Conservation (phyloP, 495 filamentous ascomycete species). For the Evansstolkia leycettana region DNA sequence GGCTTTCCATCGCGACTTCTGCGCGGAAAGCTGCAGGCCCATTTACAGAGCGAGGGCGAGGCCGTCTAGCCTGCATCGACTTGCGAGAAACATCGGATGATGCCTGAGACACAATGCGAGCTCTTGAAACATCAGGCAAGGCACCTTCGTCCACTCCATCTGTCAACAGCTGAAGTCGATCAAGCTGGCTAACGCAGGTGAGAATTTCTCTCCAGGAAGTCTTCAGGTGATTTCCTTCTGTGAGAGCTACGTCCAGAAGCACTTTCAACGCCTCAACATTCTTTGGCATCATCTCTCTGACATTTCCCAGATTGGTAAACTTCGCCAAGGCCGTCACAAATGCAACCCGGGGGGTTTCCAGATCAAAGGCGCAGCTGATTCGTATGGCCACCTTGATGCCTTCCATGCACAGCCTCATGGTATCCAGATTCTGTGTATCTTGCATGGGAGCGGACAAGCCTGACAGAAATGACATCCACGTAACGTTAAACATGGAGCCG, state of each 20-base stretch:
- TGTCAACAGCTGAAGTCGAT: slow-evolving; percentile 89
- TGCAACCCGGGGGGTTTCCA: slow-evolving; percentile 79
- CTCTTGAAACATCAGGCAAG: slow-evolving; percentile 84
- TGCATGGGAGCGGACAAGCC: slow-evolving; percentile 85
- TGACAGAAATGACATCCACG: slow-evolving; percentile 98
- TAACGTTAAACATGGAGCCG: slow-evolving; percentile 97
- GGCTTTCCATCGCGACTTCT: slow-evolving; percentile 82
- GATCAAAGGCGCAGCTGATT: slow-evolving; percentile 85
- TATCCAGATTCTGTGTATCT: slow-evolving; percentile 80
- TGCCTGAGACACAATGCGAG: slow-evolving; percentile 51
- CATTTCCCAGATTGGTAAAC: slow-evolving; percentile 88
- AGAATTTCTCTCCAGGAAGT: slow-evolving; percentile 91
- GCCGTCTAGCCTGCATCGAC: slow-evolving; percentile 50
- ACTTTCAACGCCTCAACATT: slow-evolving; percentile 90
- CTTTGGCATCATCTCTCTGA: slow-evolving; percentile 90
- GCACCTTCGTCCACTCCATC: slow-evolving; percentile 86
- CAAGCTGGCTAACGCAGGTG: slow-evolving; percentile 90
- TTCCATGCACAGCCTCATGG: slow-evolving; percentile 84
- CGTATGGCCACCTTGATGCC: slow-evolving; percentile 87
- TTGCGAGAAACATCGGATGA: slow-evolving; percentile 41
- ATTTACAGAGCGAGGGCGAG: slow-evolving; percentile 52
- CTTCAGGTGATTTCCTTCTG: slow-evolving; percentile 79
- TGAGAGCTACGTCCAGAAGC: slow-evolving; percentile 80
- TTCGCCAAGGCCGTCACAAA: slow-evolving; percentile 91
- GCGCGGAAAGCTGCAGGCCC: slow-evolving; percentile 58